Conservation (phyloP, 768 basidiomycete species). For the Sutorius australiensis region DNA sequence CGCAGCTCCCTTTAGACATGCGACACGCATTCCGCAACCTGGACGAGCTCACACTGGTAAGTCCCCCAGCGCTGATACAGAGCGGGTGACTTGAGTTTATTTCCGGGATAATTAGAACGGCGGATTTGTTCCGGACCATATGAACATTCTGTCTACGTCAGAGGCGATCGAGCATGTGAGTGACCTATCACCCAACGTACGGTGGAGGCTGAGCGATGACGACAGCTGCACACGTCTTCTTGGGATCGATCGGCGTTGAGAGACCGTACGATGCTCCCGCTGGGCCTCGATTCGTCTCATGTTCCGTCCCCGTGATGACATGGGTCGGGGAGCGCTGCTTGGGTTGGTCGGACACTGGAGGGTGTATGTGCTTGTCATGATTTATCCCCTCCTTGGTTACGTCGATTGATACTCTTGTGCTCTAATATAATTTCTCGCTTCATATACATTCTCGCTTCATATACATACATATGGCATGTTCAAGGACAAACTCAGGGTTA, state of each 20-base stretch:
- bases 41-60: slow-evolving; percentile 58
- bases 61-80: slow-evolving; percentile 17
- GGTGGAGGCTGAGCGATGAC: slow-evolving; percentile 2
- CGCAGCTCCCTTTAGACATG: slow-evolving; percentile 70
- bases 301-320: slow-evolving; percentile 14
- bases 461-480: no score
- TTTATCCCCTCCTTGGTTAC: not conserved
- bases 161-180: slow-evolving; percentile 61
- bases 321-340: not conserved
- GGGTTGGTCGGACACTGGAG: not conserved
- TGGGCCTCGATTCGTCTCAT: slow-evolving; percentile 43
- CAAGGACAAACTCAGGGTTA: not conserved
- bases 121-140: slow-evolving; percentile 61
- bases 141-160: slow-evolving; percentile 61
- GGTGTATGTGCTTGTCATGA: not conserved
- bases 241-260: slow-evolving; percentile 49
- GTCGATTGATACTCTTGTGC: not conserved
- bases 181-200: not conserved
- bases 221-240: slow-evolving; percentile 47
- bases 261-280: slow-evolving; percentile 53
- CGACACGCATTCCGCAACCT: slow-evolving; percentile 63
- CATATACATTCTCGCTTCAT: no score
- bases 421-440: not conserved
- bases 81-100: not conserved
- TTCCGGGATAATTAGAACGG: slow-evolving; percentile 39